Evolutionary conservation across 2,329 filamentous ascomycete species (phyloP).

Genomic region (Botrytis medusae): DNA sequence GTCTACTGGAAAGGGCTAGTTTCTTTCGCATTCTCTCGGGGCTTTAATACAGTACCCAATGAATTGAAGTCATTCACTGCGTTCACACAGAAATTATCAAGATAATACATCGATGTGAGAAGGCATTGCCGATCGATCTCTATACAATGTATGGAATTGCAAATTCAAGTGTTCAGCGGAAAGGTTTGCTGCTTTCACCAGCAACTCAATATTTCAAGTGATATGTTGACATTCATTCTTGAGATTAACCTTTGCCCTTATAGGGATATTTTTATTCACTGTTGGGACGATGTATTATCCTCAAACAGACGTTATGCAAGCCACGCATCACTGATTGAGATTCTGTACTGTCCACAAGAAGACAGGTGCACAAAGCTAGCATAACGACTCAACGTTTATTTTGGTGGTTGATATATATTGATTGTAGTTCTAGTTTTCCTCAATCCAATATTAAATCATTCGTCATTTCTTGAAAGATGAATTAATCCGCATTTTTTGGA

Average conservation of each 20-base stretch:
- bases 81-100: no score
- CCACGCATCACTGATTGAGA: background rate
- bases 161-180: background rate
- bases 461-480: background rate
- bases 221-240: background rate
- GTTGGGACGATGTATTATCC: background rate
- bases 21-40: no score
- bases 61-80: no score
- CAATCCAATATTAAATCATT: background rate
- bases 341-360: background rate
- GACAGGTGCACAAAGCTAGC: background rate
- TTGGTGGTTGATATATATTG: background rate
- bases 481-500: background rate
- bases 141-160: background rate
- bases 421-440: background rate
- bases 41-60: no score
- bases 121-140: background rate
- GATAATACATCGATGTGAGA: background rate
- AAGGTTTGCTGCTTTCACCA: background rate
- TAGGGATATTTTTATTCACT: background rate
- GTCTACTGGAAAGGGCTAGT: no score
- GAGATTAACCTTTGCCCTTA: background rate
- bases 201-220: background rate
- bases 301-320: background rate
- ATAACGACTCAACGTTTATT: background rate